phyloP scores from a whole-genome alignment of 2,329 filamentous ascomycete genomes.

The Phyllosticta citriasiana region DNA sequence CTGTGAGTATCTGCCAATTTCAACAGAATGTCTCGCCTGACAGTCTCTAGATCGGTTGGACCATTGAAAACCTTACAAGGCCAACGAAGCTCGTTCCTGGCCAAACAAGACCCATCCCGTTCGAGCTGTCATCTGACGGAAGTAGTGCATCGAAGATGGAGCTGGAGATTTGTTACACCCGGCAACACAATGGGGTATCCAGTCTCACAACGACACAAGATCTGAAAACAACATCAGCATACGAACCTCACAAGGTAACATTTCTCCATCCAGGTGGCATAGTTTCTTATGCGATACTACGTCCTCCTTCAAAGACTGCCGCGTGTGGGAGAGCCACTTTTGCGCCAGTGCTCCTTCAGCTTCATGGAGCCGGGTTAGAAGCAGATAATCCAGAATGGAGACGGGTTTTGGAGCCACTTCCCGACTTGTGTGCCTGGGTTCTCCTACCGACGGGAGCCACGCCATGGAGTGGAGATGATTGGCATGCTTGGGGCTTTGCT shows the following conservation, averaged over 20 bases:
- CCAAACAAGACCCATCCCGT: constrained; percentile 32
- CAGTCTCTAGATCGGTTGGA: background rate
- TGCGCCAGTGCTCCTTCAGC: constrained; percentile 40
- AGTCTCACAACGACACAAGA: constrained; percentile 13
- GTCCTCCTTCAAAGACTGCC: constrained; percentile 39
- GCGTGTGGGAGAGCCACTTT: constrained; percentile 18
- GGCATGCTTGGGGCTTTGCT: constrained; percentile 49
- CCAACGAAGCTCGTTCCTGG: constrained; percentile 19
- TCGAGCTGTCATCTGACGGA: constrained; percentile 20
- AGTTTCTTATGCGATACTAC: constrained; percentile 47
- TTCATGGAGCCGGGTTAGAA: constrained; percentile 50
- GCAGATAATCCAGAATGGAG: constrained; percentile 38
- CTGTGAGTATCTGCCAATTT: background rate
- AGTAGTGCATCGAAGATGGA: constrained; percentile 18
- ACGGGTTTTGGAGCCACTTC: constrained; percentile 39
- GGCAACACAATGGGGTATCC: constrained; percentile 3
- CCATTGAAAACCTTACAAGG: background rate
- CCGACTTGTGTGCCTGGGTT: constrained; percentile 45
- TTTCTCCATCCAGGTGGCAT: constrained; percentile 44
- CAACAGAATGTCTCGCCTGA: background rate
- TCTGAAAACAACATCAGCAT: constrained; percentile 13
- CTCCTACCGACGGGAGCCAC: constrained; percentile 48
- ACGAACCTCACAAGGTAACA: constrained; percentile 43
- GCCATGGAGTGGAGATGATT: constrained; percentile 51
- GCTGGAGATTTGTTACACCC: constrained; percentile 20